A percentile compares a stretch with the other conserved stretches of the same genome.
phyloP scores from a whole-genome alignment of 2,329 filamentous ascomycete genomes.

The Metarhizium guizhouense region DNA sequence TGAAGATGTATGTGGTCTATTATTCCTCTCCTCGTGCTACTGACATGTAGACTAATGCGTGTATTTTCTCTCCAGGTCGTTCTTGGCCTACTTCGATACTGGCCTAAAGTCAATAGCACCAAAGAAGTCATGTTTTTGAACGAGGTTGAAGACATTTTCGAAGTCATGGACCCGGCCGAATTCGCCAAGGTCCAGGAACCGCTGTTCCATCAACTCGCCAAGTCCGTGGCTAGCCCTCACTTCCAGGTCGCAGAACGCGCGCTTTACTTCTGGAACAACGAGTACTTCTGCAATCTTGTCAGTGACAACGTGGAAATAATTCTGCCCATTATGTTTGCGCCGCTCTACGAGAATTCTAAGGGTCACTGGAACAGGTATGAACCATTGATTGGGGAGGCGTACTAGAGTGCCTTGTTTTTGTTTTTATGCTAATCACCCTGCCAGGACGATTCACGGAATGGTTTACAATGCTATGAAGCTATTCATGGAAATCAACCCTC shows the following conservation, averaged over 20 bases:
- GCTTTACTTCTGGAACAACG: conserved; percentile 99
- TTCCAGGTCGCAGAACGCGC: conserved; percentile 98
- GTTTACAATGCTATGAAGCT: conserved; percentile 99
- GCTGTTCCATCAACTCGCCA: conserved; percentile 92
- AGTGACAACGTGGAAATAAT: conserved; percentile 99
- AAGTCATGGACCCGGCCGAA: conserved; percentile 98
- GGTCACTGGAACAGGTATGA: conserved; percentile 95
- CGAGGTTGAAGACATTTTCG: conserved; percentile 98
- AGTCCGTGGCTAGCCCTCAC: conserved; percentile 95
- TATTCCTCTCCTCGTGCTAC: neutral
- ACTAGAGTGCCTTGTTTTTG: neutral
- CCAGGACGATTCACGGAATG: conserved; percentile 96
- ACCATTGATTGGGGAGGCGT: neutral
- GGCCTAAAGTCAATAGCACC: conserved; percentile 98
- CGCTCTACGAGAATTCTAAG: conserved; percentile 97
- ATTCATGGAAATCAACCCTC: conserved; percentile 99
- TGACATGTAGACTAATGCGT: neutral
- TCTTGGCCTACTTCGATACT: conserved; percentile 86
- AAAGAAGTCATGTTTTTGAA: conserved; percentile 99
- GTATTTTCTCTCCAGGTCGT: conserved; percentile 57
- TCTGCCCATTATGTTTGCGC: conserved; percentile 97
- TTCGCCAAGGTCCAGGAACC: conserved; percentile 98
- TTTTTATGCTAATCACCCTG: neutral
- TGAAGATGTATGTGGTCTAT: conserved; percentile 62
- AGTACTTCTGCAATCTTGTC: conserved; percentile 98